Conservation (phyloP, 2,329 filamentous ascomycete genomes). For the Ophiocordyceps camponoti-leonardi region DNA sequence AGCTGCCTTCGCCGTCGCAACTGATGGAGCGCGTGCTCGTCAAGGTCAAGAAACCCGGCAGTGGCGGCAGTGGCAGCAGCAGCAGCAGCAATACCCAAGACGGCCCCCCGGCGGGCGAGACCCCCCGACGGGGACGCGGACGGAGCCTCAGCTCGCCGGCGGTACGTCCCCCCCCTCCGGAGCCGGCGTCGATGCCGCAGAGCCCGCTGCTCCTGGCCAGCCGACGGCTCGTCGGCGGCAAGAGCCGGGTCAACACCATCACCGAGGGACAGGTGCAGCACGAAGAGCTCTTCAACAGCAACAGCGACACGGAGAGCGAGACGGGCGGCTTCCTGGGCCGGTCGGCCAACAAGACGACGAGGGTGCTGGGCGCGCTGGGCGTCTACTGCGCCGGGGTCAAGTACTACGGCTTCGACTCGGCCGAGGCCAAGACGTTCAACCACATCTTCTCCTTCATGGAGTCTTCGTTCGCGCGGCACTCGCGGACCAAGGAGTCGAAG, state of each 20-base stretch:
- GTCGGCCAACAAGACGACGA: constrained; percentile 70
- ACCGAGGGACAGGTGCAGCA: constrained; percentile 38
- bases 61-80: constrained; percentile 2
- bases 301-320: constrained; percentile 69
- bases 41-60: constrained; percentile 71
- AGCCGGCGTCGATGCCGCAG: constrained; percentile 32
- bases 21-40: constrained; percentile 71
- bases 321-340: constrained; percentile 38
- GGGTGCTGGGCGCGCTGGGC: constrained; percentile 67
- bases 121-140: constrained; percentile 32
- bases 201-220: constrained; percentile 34
- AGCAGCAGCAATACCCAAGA: constrained; percentile 24
- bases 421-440: constrained; percentile 74
- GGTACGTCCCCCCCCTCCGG: constrained; percentile 39
- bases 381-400: constrained; percentile 63
- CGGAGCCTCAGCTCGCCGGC: constrained; percentile 56
- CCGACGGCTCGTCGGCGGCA: constrained; percentile 29
- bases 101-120: constrained; percentile 11
- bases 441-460: constrained; percentile 95
- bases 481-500: constrained; percentile 59
- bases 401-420: constrained; percentile 61
- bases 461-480: constrained; percentile 67
- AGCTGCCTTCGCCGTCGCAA: constrained; percentile 72
- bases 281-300: constrained; percentile 45
- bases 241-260: constrained; percentile 39